Base-by-base conservation (phyloP, 2,329 filamentous ascomycete species). In the Cladobotryum mycophilum region DNA sequence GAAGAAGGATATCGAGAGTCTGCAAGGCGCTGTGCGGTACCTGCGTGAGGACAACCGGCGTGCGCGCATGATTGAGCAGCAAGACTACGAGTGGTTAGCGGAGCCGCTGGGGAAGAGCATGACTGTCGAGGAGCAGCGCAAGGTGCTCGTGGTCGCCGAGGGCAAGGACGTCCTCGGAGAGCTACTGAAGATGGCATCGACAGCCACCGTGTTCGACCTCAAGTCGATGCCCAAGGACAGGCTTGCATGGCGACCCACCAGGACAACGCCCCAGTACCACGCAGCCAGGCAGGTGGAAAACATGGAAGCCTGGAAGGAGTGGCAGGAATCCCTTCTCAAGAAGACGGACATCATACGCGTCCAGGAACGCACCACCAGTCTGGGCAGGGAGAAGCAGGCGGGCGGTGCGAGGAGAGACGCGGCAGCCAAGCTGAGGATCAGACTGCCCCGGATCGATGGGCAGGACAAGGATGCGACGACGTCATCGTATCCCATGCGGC, bases 21-120 rank as follows among this genome's bases (percentile, higher is more conserved):
- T 86, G 50, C 77, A 88, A 62, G 77, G 80, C 2, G 82, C 84
- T 1, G 80, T 88, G 42, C 76, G 82, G 11, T 86, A 82, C 64
- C 73, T 89, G 30, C 76, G 84, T 22, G 80, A 85, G 56, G 84
- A 88, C 60, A 87, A 81, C 65, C 73, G 76, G 40, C 78, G 82
- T 3, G 79, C 82, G 1, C 76, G 84, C 15, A 67, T 80, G 45
- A 73, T 70, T 14, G 80, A 84, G 61, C 75, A 82, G 61, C 66
- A 72, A 38, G 70, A 67, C 51, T 68, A 80, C 60, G 78, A 80
- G 53, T 89, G 85, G 84, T 59, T 72, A 14, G 72, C 79, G 3
- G 78, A 82, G 64, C 84, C 85, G 14, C 73, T 89, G 25, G 70
- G 64, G 57, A 72, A 73, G 57, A 63, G 72, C 17, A 51, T 56